A percentile compares a stretch with the other conserved stretches of the same genome.
These are phyloP conservation scores for Saprolegnia parasitica DNA, from an alignment of 352 stramenopile species.

Conservation along the genomic window DNA sequence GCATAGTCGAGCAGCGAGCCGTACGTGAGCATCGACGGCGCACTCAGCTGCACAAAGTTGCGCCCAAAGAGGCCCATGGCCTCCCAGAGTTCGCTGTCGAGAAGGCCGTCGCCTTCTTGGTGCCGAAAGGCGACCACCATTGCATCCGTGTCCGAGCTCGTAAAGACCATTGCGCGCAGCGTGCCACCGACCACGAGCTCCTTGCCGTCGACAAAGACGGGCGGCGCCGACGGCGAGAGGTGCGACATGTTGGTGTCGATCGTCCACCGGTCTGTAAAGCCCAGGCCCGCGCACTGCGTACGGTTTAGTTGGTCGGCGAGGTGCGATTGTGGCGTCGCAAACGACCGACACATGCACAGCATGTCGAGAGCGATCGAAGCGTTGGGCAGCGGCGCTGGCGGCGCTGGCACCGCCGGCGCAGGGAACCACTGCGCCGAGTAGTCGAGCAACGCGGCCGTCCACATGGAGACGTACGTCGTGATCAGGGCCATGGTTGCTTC, in stretches of 20 bases:
- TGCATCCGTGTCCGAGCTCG: neutral
- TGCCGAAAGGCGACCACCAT: slow-evolving; percentile 27
- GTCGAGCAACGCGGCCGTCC: neutral
- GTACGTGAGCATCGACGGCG: neutral
- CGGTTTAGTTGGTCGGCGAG: slow-evolving; percentile 9
- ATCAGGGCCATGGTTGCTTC: neutral
- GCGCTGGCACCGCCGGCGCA: neutral
- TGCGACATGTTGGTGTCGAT: slow-evolving; percentile 25
- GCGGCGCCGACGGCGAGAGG: neutral
- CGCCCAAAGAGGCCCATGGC: slow-evolving; percentile 26
- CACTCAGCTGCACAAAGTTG: slow-evolving; percentile 16
- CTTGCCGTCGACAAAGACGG: slow-evolving; percentile 1
- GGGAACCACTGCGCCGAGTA: slow-evolving; percentile 6
- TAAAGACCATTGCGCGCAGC: slow-evolving; percentile 13
- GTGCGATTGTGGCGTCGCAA: slow-evolving; percentile 15
- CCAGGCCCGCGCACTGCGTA: slow-evolving; percentile 10
- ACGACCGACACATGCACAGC: slow-evolving; percentile 25
- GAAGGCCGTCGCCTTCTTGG: slow-evolving; percentile 20
- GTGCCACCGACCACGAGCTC: slow-evolving; percentile 19
- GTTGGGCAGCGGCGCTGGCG: neutral
- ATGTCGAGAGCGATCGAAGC: slow-evolving; percentile 3
- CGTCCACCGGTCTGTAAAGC: slow-evolving; percentile 15
- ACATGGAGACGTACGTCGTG: neutral
- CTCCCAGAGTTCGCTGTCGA: slow-evolving; percentile 27
- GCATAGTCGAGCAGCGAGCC: slow-evolving; percentile 13